Evolutionary conservation across 345 rosid genomes (phyloP).

Genomic region (Bruguiera gymnorhiza): DNA sequence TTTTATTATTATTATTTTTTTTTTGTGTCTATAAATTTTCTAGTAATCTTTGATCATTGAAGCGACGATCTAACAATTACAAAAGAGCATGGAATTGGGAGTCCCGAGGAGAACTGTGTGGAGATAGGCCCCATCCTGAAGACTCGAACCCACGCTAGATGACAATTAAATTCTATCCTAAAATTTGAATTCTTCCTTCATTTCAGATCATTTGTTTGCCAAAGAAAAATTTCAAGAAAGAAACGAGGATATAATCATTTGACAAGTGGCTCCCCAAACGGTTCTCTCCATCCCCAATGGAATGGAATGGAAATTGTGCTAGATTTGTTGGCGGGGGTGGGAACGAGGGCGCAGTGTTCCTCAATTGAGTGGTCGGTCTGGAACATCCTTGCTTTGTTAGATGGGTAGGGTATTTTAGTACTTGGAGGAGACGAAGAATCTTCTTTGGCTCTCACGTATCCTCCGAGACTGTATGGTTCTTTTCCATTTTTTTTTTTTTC

Average conservation of each 20-base stretch:
- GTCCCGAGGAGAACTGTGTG: conserved; percentile 3
- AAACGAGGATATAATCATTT: too few species aligned
- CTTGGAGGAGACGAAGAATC: background rate
- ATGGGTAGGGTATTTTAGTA: background rate
- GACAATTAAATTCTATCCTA: too few species aligned
- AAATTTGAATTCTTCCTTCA: too few species aligned
- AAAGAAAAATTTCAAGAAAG: too few species aligned
- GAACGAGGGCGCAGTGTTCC: too few species aligned
- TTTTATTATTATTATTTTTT: background rate
- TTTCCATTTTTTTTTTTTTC: too few species aligned
- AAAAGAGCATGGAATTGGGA: conserved; percentile 2
- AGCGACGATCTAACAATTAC: background rate
- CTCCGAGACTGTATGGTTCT: background rate
- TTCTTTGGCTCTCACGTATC: background rate
- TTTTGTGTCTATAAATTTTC: background rate
- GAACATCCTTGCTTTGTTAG: background rate
- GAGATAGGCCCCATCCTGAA: conserved; percentile 8
- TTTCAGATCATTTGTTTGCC: too few species aligned
- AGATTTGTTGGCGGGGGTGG: background rate
- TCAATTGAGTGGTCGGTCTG: background rate
- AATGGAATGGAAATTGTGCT: too few species aligned
- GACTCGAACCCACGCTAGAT: too few species aligned
- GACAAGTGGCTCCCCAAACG: too few species aligned
- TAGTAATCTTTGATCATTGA: background rate
- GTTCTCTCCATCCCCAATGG: too few species aligned